Conservation (phyloP, 2,329 filamentous ascomycete species). For the Fusarium praegraminearum region DNA sequence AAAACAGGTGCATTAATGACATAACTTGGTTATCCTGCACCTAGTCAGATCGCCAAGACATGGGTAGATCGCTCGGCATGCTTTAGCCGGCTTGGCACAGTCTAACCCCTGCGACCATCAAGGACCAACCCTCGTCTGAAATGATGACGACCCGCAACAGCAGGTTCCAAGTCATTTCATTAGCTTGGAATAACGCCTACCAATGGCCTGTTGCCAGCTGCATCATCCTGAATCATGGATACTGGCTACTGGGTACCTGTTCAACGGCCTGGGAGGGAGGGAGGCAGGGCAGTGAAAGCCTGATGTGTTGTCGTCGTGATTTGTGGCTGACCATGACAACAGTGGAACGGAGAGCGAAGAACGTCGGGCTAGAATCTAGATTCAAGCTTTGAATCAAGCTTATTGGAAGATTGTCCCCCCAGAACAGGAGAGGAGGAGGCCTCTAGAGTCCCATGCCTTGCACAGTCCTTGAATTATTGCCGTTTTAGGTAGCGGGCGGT, state of each 20-base stretch:
- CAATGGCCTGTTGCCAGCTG: conserved; percentile 6
- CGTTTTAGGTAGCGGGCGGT: not conserved
- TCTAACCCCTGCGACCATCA: conserved; percentile 15
- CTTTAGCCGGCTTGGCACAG: conserved; percentile 43
- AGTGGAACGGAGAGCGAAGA: conserved; percentile 1
- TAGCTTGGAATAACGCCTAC: not conserved
- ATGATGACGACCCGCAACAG: conserved; percentile 21
- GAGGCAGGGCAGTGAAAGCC: not conserved
- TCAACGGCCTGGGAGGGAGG: not conserved
- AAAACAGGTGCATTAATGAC: conserved; percentile 24
- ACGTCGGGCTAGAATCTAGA: not conserved
- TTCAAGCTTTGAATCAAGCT: conserved; percentile 22
- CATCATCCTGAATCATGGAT: conserved; percentile 17
- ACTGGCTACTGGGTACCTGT: not conserved
- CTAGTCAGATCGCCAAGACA: conserved; percentile 36
- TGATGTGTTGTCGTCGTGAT: not conserved
- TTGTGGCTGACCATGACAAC: conserved; percentile 13
- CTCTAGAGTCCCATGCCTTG: conserved; percentile 22
- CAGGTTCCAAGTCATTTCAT: conserved; percentile 7
- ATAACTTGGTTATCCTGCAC: conserved; percentile 17
- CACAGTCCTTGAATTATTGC: conserved; percentile 2
- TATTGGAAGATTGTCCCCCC: conserved; percentile 15
- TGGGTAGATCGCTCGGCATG: conserved; percentile 44
- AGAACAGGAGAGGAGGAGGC: conserved; percentile 32
- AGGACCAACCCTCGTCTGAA: conserved; percentile 11